Evolutionary conservation across 805 yeast genomes (phyloP), one percentile per base, ranked within the genome.

Genomic region (Saccharomycopsis oosterbeekiorum): DNA sequence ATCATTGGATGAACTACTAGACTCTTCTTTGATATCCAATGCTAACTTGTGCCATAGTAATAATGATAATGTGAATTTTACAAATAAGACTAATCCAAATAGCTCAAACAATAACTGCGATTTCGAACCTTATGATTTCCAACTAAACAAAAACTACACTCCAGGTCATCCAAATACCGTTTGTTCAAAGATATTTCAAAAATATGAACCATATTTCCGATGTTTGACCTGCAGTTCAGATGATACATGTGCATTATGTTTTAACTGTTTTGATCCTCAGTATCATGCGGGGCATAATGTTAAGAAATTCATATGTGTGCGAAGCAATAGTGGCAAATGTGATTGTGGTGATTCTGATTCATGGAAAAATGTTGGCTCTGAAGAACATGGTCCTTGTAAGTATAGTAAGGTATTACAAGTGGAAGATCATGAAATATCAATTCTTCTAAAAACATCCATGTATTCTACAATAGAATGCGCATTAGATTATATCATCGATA

Each of bases 261-360:
- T 79, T 12, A 74, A 83, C 66, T 88, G 96, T 70, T 88, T 86
- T 73, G 85, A 86, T 69, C 78, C 80, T 60, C 79, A 79, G 4
- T 89, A 86, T 67, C 96, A 88, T 70, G 69, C 72, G 14, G 84
- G 78, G 59, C 96, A 88, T 68, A 81, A 81, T 63, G 88, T 88
- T 9, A 73, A 77, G 36, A 78, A 79, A 4, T 47, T 60, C 5
- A 64, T 62, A 12, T 58, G 63, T 54, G 53, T 58, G 12, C 65
- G 69, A n/a, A 74, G 67, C 21, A 67, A 66, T 29, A 73, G 74
- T 9, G 94, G 94, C 0, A 87, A 86, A 19, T 88, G 96, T 70
- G 97, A 89, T 68, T 89, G 97, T 71, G 96, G 97, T 3, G 96
- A 90, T 68, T 82, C 84, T 0, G 96, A 88, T 68, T 96, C 96